A percentile compares a stretch with the other conserved stretches of the same genome.
These are phyloP conservation scores for Alternaria tenuissima DNA, from an alignment of 2,329 filamentous ascomycete genomes.

Conservation along the genomic window DNA sequence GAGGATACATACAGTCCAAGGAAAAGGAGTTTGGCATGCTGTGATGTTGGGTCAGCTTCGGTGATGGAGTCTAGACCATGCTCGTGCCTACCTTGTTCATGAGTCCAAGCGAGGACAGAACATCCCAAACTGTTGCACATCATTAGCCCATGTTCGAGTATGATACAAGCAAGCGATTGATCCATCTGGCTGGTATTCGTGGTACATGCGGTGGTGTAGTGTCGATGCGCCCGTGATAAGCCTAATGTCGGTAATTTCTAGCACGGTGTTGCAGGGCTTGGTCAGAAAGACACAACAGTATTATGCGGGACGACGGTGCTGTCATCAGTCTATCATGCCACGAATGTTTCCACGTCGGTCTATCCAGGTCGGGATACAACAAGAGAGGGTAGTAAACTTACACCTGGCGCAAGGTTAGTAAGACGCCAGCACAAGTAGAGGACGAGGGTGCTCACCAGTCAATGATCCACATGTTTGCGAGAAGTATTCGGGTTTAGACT, in stretches of 20 bases:
- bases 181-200: not conserved
- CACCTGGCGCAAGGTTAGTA: conserved; percentile 38
- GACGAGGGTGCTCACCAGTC: conserved; percentile 70
- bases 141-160: conserved; percentile 12
- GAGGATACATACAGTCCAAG: conserved; percentile 68
- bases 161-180: not conserved
- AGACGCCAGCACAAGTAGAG: not conserved
- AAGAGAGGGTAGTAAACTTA: conserved; percentile 31
- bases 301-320: not conserved
- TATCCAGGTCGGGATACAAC: conserved; percentile 3
- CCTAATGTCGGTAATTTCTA: not conserved
- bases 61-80: not conserved
- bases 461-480: conserved; percentile 79
- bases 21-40: conserved; percentile 74
- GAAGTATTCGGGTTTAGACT: conserved; percentile 4
- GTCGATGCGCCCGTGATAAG: conserved; percentile 8
- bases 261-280: not conserved
- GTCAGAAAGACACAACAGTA: not conserved
- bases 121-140: conserved; percentile 75
- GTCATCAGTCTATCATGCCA: not conserved
- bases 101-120: conserved; percentile 84
- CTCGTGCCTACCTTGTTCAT: conserved; percentile 72
- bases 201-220: not conserved
- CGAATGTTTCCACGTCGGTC: not conserved
- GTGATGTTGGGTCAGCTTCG: conserved; percentile 16